Conservation (phyloP, 2,329 filamentous ascomycete species). For the Bipolaris gigantea region DNA sequence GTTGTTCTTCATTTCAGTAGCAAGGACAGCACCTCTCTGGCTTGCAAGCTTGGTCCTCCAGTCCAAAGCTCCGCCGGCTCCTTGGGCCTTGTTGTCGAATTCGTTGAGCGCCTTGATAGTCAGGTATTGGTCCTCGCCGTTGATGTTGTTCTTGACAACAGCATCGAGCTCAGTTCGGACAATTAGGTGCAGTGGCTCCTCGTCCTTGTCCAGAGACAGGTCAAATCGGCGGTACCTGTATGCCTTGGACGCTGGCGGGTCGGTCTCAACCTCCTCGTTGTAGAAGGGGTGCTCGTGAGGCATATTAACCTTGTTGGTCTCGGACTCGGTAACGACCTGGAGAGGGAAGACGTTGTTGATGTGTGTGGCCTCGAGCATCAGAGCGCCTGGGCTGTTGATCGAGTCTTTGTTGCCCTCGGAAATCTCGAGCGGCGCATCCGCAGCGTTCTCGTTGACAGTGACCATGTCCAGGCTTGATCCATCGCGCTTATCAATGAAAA, state of each 20-base stretch:
- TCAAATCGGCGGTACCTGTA: constrained; percentile 99
- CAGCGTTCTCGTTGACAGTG: constrained; percentile 98
- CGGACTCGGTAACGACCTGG: constrained; percentile 86
- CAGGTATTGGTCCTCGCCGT: constrained; percentile 86
- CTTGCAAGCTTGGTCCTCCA: constrained; percentile 94
- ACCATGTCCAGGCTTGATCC: constrained; percentile 95
- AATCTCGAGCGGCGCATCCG: constrained; percentile 88
- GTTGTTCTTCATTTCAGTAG: constrained; percentile 99
- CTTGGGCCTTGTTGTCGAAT: constrained; percentile 97
- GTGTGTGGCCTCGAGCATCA: constrained; percentile 96
- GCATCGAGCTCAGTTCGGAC: constrained; percentile 96
- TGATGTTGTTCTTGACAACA: constrained; percentile 91
- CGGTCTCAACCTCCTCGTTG: constrained; percentile 87
- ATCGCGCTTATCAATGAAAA: constrained; percentile 98
- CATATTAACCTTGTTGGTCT: constrained; percentile 79
- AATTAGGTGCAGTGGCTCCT: constrained; percentile 89
- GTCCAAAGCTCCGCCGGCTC: constrained; percentile 90
- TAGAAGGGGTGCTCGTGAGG: constrained; percentile 94
- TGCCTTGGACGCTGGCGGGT: constrained; percentile 90
- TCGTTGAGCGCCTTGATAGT: constrained; percentile 97
- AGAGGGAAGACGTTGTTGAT: constrained; percentile 99
- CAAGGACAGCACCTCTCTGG: constrained; percentile 94
- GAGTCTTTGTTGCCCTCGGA: constrained; percentile 90
- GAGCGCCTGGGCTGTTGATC: constrained; percentile 89
- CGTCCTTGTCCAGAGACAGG: constrained; percentile 84